phyloP scores from a whole-genome alignment of 768 basidiomycete genomes.

The Sistotremastrum niveocremeum region DNA sequence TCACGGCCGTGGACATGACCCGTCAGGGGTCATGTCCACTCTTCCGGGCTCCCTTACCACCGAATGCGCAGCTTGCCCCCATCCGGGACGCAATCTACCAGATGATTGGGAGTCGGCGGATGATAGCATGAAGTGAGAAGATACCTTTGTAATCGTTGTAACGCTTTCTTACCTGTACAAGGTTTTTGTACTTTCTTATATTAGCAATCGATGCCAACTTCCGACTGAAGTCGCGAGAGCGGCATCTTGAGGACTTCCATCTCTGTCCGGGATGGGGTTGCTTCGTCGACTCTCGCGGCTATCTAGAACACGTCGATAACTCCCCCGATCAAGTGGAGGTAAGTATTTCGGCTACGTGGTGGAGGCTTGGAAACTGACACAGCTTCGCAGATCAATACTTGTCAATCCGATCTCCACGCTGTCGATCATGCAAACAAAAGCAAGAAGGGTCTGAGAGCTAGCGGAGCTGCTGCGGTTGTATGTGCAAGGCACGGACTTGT shows the following conservation, averaged over 20 bases:
- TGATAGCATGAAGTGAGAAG: too few species aligned
- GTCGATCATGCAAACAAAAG: neutral
- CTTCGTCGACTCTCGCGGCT: slow-evolving; percentile 14
- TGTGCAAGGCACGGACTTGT: slow-evolving; percentile 10
- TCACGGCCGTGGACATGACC: slow-evolving; percentile 13
- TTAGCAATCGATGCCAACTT: slow-evolving; percentile 22
- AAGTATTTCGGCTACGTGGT: too few species aligned
- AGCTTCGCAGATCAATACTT: too few species aligned
- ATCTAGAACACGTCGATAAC: too few species aligned
- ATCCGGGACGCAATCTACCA: slow-evolving; percentile 15
- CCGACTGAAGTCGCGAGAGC: slow-evolving; percentile 14
- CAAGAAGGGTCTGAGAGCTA: slow-evolving; percentile 7
- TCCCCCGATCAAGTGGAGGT: too few species aligned
- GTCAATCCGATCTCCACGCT: neutral
- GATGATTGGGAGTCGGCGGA: slow-evolving; percentile 8
- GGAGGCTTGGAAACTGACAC: too few species aligned
- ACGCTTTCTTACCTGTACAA: slow-evolving; percentile 3
- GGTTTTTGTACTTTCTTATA: slow-evolving; percentile 12
- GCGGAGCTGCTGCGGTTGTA: neutral
- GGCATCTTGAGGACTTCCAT: too few species aligned
- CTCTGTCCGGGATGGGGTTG: slow-evolving; percentile 16
- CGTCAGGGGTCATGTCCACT: slow-evolving; percentile 11
- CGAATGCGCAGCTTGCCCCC: slow-evolving; percentile 17
- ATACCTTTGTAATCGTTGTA: too few species aligned
- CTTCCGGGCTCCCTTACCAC: slow-evolving; percentile 13